Conservation (phyloP, 108 stramenopile genomes). For the Stephanodiscus triporus region DNA sequence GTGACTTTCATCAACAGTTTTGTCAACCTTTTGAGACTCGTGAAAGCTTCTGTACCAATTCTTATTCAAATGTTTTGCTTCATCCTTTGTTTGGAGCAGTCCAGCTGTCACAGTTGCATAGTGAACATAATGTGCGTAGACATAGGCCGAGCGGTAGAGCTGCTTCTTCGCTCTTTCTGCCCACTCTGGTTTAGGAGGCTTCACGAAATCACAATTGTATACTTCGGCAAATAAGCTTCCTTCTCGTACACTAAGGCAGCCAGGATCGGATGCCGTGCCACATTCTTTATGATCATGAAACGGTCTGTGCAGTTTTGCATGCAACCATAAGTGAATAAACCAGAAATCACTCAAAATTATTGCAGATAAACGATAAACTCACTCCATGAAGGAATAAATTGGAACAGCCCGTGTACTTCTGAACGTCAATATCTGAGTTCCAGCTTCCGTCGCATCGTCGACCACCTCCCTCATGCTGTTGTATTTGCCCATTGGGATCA, state of each 20-base stretch:
- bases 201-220: slow-evolving; percentile 76
- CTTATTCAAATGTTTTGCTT: slow-evolving; percentile 20
- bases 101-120: slow-evolving; percentile 73
- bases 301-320: slow-evolving; percentile 13
- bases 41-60: slow-evolving; percentile 33
- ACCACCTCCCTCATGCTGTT: slow-evolving; percentile 58
- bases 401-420: slow-evolving; percentile 49
- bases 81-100: slow-evolving; percentile 44
- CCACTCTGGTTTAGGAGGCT: slow-evolving; percentile 66
- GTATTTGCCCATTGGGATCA: slow-evolving; percentile 72
- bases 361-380: slow-evolving; percentile 24
- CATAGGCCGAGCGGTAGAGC: slow-evolving; percentile 75
- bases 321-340: neutral
- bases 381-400: slow-evolving; percentile 41
- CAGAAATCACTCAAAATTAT: neutral
- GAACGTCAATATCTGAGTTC: slow-evolving; percentile 66
- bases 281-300: slow-evolving; percentile 45
- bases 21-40: slow-evolving; percentile 21
- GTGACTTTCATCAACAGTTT: slow-evolving; percentile 57
- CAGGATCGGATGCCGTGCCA: slow-evolving; percentile 41
- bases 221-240: slow-evolving; percentile 57
- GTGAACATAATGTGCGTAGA: slow-evolving; percentile 80
- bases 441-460: slow-evolving; percentile 50
- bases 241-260: slow-evolving; percentile 43
- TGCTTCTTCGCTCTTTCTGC: slow-evolving; percentile 80